Conservation (phyloP, 768 basidiomycete genomes). For the Amylocystis lapponica region DNA sequence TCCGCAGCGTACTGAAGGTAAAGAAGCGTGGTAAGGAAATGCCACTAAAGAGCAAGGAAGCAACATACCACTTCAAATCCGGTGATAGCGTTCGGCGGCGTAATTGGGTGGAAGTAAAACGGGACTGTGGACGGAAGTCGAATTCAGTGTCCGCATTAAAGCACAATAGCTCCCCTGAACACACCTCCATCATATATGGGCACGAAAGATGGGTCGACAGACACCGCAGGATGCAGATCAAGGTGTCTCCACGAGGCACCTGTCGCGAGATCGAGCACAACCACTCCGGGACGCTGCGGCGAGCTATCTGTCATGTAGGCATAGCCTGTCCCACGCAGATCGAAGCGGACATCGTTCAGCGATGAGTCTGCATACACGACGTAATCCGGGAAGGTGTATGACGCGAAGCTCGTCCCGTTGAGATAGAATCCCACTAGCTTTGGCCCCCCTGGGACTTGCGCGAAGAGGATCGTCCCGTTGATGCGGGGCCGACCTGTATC, state of each 20-base stretch:
- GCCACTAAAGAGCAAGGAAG: no score
- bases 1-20: slow-evolving; percentile 13
- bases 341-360: slow-evolving; percentile 19
- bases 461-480: slow-evolving; percentile 14
- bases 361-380: slow-evolving; percentile 17
- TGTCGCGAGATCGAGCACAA: slow-evolving; percentile 13
- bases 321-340: slow-evolving; percentile 17
- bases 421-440: slow-evolving; percentile 18
- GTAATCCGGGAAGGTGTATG: slow-evolving; percentile 15
- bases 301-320: slow-evolving; percentile 18
- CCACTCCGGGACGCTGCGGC: slow-evolving; percentile 13
- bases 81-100: slow-evolving; percentile 7
- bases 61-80: slow-evolving; percentile 7
- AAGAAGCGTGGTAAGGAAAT: no score
- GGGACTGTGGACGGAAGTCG: slow-evolving; percentile 7
- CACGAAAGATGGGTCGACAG: slow-evolving; percentile 3
- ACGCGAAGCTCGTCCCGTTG: slow-evolving; percentile 11
- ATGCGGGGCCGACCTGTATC: slow-evolving; percentile 20
- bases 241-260: slow-evolving; percentile 16
- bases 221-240: slow-evolving; percentile 9
- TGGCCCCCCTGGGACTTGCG: slow-evolving; percentile 13
- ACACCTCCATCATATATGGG: slow-evolving; percentile 11
- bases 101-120: slow-evolving; percentile 8
- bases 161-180: no score
- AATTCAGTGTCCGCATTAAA: no score